Conservation (phyloP, 2,329 filamentous ascomycete genomes). For the Dryadomyces quercivorus region DNA sequence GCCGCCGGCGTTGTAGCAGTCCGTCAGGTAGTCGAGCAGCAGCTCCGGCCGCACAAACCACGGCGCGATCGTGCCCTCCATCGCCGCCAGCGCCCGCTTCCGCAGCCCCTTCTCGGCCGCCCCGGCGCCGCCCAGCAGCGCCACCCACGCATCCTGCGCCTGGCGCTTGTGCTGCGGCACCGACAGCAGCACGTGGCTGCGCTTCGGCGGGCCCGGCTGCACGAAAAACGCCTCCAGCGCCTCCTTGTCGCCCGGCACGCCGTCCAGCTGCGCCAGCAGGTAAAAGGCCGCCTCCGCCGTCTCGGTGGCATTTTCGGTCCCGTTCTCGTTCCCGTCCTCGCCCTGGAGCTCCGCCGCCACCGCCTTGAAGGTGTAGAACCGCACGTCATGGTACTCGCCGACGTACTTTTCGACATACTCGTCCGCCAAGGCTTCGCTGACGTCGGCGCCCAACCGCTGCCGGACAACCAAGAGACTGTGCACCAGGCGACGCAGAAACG, state of each 20-base stretch:
- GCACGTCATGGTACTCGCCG: constrained; percentile 70
- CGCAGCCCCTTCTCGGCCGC: constrained; percentile 59
- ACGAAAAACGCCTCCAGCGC: constrained; percentile 61
- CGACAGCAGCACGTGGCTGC: constrained; percentile 53
- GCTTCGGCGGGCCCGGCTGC: constrained; percentile 46
- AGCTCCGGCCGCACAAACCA: constrained; percentile 85
- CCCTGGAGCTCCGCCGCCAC: constrained; percentile 33
- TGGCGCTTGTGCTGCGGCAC: constrained; percentile 61
- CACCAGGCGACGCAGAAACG: constrained; percentile 55
- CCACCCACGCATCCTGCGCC: constrained; percentile 79
- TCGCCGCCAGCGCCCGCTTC: constrained; percentile 63
- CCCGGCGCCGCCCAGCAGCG: constrained; percentile 55
- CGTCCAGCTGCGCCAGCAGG: constrained; percentile 55
- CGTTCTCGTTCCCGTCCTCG: constrained; percentile 8
- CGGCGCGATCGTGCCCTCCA: constrained; percentile 68
- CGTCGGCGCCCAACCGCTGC: constrained; percentile 11
- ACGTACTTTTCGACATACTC: constrained; percentile 71
- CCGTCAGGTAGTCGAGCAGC: constrained; percentile 92
- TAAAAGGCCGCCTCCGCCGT: constrained; percentile 42
- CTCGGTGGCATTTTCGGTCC: constrained; percentile 8
- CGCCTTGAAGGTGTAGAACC: constrained; percentile 64
- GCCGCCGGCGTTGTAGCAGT: constrained; percentile 79
- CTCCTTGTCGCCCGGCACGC: constrained; percentile 53
- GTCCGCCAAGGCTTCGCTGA: constrained; percentile 36
- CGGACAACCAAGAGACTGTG: constrained; percentile 39